Conservation (phyloP, 2,329 filamentous ascomycete genomes). For the Rosellinia necatrix region DNA sequence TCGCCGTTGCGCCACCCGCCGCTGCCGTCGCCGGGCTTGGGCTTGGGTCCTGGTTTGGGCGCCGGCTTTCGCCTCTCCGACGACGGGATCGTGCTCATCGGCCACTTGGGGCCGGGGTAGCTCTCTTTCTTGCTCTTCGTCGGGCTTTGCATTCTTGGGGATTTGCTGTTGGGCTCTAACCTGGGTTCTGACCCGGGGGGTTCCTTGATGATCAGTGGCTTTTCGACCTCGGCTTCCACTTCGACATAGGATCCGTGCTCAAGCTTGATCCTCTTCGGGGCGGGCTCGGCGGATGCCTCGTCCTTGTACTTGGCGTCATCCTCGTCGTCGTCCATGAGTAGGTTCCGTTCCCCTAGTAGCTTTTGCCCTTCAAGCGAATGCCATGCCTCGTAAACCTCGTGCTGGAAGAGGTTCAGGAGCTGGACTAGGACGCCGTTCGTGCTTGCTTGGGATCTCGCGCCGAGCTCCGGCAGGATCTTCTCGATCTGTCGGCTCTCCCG, state of each 20-base stretch:
- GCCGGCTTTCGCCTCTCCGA: no score
- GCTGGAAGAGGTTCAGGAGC: constrained; percentile 38
- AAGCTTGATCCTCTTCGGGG: not conserved
- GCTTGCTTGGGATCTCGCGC: constrained; percentile 30
- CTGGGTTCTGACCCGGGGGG: no score
- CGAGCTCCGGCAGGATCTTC: constrained; percentile 38
- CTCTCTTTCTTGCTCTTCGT: no score
- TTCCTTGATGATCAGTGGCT: no score
- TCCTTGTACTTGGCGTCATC: not conserved
- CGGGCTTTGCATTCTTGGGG: no score
- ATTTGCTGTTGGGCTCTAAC: no score
- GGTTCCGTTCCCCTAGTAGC: constrained; percentile 27
- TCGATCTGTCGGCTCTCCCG: constrained; percentile 38
- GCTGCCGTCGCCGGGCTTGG: not conserved
- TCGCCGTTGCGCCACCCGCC: constrained; percentile 4
- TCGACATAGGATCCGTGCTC: not conserved
- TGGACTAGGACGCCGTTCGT: constrained; percentile 31
- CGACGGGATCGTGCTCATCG: no score
- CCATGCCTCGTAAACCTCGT: constrained; percentile 33
- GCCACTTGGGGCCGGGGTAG: no score
- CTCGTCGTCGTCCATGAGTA: constrained; percentile 20
- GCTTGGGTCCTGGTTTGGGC: no score
- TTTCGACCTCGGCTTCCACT: no score
- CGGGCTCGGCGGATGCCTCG: not conserved
- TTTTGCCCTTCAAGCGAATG: constrained; percentile 27